Evolutionary conservation across 805 yeast species (phyloP), one percentile per base, ranked within the genome.

Genomic region (Cyberlindnera meyerae): DNA sequence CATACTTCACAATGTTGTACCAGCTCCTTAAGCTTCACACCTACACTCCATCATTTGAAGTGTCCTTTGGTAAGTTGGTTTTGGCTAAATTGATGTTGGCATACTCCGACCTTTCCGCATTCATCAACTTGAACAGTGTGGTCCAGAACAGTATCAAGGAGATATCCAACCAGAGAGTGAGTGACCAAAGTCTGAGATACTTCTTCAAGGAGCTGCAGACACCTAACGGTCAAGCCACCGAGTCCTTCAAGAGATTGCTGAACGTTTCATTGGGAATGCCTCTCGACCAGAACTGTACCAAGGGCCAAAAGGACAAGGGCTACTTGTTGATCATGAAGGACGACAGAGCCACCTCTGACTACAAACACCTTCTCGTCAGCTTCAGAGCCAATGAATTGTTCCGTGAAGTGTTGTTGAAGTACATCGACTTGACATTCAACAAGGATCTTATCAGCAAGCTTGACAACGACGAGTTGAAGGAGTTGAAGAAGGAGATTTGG

Each of bases 331-430:
- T 56, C 11, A 25, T 51, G 21, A 45, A 39, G 15, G 63, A 58
- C 39, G 48, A 43, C 6, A 37, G 44, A 9, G 48, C 51, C 5
- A 33, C 30, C 15, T 24, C 33, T 24, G 60, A 55, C 30, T 48
- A 57, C 31, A 51, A 54, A 30, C 20, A 40, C 2, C 24, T 53
- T 3, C 28, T 53, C 5, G 43, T 47, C 14, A 47, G 54, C 26
- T 35, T 58, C 5, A 52, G 59, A 43, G 52, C 60, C 9, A 57
- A 55, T 40, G 62, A 57, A 37, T 28, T 58, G 8, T 49, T 55
- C 37, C 45, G 58, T 38, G 49, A 47, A 24, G 53, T 52, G 11
- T 25, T 54, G 20, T 34, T 55, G 18, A 52, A 43, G 20, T 54
- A 52, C 32, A 48, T 51, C 26, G 43, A 47, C 26, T 43, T 54